phyloP scores from a whole-genome alignment of 163 green algal species.

The Scenedesmus sp. region DNA sequence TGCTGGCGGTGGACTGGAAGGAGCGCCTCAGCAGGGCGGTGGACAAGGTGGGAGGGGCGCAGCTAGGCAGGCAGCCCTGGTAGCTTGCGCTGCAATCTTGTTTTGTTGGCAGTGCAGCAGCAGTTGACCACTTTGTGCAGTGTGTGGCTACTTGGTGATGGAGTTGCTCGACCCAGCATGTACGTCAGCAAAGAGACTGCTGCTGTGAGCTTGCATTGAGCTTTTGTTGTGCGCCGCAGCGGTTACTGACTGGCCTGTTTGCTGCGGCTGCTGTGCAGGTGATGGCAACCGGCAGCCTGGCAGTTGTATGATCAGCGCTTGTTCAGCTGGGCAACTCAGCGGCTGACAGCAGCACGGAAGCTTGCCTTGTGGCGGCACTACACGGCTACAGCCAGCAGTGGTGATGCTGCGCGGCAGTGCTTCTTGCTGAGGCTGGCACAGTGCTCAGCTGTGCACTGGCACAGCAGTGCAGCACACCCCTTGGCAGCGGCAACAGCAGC shows the following conservation, averaged over 20 bases:
- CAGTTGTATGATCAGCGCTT: neutral
- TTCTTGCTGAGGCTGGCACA: neutral
- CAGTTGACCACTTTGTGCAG: neutral
- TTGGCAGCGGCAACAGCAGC: neutral
- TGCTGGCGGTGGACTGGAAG: conserved; percentile 72
- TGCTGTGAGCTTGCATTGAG: too few species aligned
- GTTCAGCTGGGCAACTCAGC: neutral
- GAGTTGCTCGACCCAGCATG: too few species aligned
- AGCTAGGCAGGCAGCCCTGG: neutral
- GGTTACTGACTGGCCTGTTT: neutral
- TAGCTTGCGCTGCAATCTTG: too few species aligned
- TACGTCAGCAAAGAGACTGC: too few species aligned
- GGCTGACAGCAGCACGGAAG: neutral
- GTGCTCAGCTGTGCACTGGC: neutral
- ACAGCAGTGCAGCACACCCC: neutral
- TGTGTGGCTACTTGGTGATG: too few species aligned
- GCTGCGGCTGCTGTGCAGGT: neutral
- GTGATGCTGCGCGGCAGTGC: neutral
- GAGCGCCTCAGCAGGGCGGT: conserved; percentile 70
- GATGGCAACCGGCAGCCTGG: conserved; percentile 9
- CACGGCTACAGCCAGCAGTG: neutral
- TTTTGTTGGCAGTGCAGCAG: neutral
- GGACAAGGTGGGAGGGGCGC: conserved; percentile 57
- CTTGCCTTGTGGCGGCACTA: neutral
- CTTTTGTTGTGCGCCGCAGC: too few species aligned